Evolutionary conservation across 176 grass and related monocot species (phyloP), one percentile per base, ranked within the genome.

Genomic region (Elaeis guineensis): DNA sequence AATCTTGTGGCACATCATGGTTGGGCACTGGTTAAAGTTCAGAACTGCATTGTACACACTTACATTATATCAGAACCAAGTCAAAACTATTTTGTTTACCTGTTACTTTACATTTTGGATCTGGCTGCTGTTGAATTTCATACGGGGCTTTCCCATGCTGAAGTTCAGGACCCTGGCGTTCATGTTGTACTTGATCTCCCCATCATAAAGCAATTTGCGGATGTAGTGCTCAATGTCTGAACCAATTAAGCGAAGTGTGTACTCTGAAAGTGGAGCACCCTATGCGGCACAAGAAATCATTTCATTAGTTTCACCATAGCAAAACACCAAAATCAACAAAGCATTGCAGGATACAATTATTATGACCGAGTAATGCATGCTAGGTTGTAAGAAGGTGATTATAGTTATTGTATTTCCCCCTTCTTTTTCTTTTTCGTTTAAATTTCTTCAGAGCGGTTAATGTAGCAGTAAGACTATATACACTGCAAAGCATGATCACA

Each of bases 161-260:
- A 97, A 97, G 49, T 91, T 91, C 17, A 97, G 87, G 54, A 85
- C 83, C 12, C 72, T 80, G 55, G 83, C 65, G 65, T 75, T 88
- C 92, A 97, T 85, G 72, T 97, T 97, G 84, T 97, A 97, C 78
- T 91, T 97, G 78, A 97, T 78, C 20, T 80, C 72, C 29, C 92
- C 84, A 6, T 97, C 87, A 4, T 91, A 91, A 32, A 91, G 84
- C 72, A 97, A 52, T 21, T 91, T 97, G 54, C 92, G 72, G 58
- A 90, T 97, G 65, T 80, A 97, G 82, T 97, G 92, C 81, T 97
- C 87, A 0, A 91, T 70, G 58, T 97, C 87, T 16, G 84, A 97
- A 19, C 92, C 92, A 2, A 97, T 82, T 39, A 91, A 29, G 52
- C 92, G 80, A 64, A 88, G 84, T 14, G 92, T 97, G 74, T 97